These are phyloP conservation scores for Pharus latifolius DNA, from an alignment of 176 grass and related monocot genomes.

Conservation along the genomic window DNA sequence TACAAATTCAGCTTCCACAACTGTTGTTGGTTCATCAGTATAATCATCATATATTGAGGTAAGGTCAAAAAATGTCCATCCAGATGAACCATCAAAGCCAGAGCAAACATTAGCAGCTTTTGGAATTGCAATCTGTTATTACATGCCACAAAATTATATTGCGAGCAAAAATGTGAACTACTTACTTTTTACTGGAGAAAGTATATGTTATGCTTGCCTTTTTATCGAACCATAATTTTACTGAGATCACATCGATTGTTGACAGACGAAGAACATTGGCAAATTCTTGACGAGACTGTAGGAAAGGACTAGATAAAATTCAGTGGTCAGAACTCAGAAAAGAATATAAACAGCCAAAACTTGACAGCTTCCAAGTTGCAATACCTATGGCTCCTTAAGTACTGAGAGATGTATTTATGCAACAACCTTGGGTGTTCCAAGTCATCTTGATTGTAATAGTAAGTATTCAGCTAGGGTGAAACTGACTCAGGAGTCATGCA, in stretches of 20 bases:
- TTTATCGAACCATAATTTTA: conserved; percentile 87
- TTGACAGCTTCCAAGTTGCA: background rate
- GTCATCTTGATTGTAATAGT: background rate
- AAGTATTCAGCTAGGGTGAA: background rate
- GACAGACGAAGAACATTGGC: conserved; percentile 55
- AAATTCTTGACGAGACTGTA: conserved; percentile 56
- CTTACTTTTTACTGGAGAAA: background rate
- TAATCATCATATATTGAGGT: conserved; percentile 74
- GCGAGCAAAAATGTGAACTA: background rate
- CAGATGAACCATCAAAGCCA: conserved; percentile 57
- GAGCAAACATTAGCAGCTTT: conserved; percentile 64
- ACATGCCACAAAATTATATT: background rate
- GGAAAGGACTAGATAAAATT: conserved; percentile 44
- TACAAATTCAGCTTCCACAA: conserved; percentile 82
- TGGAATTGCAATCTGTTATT: conserved; percentile 59
- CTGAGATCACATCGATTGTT: conserved; percentile 44
- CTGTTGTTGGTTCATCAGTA: conserved; percentile 39
- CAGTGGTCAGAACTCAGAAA: conserved; percentile 21
- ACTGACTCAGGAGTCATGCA: background rate
- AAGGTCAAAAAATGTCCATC: conserved; percentile 75
- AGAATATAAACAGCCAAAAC: background rate
- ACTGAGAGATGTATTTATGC: background rate
- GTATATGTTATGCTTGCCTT: conserved; percentile 30
- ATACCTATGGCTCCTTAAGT: background rate
- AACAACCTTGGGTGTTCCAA: background rate